Percentiles rank a stretch among this genome's conserved stretches.
phyloP scores from a whole-genome alignment of 441 rosid species.

The Daphne laureola region DNA sequence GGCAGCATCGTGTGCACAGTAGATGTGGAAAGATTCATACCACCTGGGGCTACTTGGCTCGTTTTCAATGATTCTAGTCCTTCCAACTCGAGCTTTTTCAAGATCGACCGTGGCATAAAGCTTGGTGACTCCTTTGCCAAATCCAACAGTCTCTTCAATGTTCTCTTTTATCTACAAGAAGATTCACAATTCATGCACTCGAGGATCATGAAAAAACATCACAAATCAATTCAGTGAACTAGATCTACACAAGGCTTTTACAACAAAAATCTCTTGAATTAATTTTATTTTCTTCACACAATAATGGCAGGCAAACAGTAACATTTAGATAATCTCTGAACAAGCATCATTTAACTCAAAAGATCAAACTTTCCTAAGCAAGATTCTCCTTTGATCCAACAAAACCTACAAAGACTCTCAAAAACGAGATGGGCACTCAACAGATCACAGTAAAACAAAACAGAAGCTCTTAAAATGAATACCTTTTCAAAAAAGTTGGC shows the following conservation, averaged over 20 bases:
- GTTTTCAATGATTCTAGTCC: not conserved
- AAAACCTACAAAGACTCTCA: not conserved
- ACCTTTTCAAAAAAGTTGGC: not conserved
- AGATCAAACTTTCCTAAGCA: not conserved
- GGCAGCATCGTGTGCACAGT: not conserved
- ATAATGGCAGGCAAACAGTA: too few relatives aligned
- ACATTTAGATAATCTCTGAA: too few relatives aligned
- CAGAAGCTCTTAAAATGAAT: not conserved
- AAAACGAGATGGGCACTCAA: not conserved
- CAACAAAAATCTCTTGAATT: not conserved
- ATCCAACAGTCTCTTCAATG: not conserved
- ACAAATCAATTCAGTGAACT: not conserved
- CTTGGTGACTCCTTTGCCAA: constrained; percentile 1
- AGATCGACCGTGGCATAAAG: not conserved
- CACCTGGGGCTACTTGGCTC: not conserved
- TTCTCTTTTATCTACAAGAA: too few relatives aligned
- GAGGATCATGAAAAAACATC: not conserved
- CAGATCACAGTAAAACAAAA: not conserved
- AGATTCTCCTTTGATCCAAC: not conserved
- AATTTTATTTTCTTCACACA: too few relatives aligned
- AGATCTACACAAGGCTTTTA: not conserved
- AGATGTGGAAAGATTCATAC: not conserved
- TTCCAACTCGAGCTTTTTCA: not conserved
- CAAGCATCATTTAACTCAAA: not conserved
- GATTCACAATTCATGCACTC: too few relatives aligned